Evolutionary conservation across 2,329 filamentous ascomycete genomes (phyloP), one percentile per base, ranked within the genome.

Genomic region (Didymella keratinophila): DNA sequence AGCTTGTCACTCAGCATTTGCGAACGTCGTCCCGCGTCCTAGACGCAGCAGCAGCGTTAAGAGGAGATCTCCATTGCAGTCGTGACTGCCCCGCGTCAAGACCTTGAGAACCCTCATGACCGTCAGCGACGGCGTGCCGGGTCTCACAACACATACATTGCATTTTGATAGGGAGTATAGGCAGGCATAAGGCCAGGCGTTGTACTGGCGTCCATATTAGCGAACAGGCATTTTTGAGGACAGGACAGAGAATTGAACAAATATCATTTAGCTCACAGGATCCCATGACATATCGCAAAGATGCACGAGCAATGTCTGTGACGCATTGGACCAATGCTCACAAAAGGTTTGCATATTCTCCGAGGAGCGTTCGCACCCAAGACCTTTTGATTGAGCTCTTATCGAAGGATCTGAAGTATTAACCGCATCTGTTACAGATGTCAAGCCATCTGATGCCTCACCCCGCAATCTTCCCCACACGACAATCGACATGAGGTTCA

Each of bases 111-210:
- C 37, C 12, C 21, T 25, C 18, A 30, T 39, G 25, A 25, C 3
- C 18, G 21, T 41, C 28, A 16, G 41, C 14, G n/a, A 39, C 30
- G 43, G 43, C 25, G 41, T 42, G 27, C 7, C 10, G n/a, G 10
- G 32, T 23, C 28, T n/a, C 36, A 39, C 8, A 27, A 25, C 37
- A 47, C 44, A 32, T 30, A 49, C 20, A 57, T 63, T 65, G 61
- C 63, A 62, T 64, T 52, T 36, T 28, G 25, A 44, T 49, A 30
- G 52, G 52, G 56, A 60, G 52, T 55, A 53, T 23, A 43, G 53
- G 47, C 43, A 56, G 47, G 58, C 52, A 64, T 55, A 57, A 49
- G 51, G 56, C 28, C 60, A 53, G 65, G 63, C 58, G 61, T 66
- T 61, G 34, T 55, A 41, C 12, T 54, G 52, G 56, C 41, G 50